phyloP scores from a whole-genome alignment of 78 protist genomes.

The Dictyostelium firmibasis region DNA sequence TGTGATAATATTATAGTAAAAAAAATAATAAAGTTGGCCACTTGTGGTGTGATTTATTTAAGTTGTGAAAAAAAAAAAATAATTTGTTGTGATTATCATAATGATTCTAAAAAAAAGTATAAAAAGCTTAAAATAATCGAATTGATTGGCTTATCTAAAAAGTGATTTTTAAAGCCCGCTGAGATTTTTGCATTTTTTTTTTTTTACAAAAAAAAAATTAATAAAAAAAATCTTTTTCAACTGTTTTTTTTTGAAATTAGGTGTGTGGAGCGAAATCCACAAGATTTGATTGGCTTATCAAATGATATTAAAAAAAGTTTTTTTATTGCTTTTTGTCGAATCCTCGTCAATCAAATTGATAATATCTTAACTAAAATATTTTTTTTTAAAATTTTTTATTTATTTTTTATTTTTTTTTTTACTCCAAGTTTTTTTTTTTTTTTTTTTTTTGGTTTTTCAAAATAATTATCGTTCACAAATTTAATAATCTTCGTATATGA shows the following conservation, averaged over 20 bases:
- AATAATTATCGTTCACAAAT: not conserved
- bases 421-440: no score
- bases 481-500: not conserved
- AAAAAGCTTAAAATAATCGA: no score
- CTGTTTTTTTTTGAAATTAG: no score
- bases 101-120: not conserved
- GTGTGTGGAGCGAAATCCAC: not conserved
- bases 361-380: not conserved
- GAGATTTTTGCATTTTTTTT: not conserved
- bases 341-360: not conserved
- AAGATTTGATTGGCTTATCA: not conserved
- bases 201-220: no score
- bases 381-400: no score
- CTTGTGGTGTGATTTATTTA: no score
- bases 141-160: not conserved
- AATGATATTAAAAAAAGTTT: no score
- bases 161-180: not conserved
- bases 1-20: not conserved
- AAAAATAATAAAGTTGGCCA: not conserved
- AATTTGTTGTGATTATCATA: not conserved
- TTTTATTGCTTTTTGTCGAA: not conserved
- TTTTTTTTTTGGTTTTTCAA: not conserved
- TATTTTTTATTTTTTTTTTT: no score
- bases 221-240: no score
- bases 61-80: no score